phyloP scores from a whole-genome alignment of 106 monocot genomes.

The Xerophyta viscosa region DNA sequence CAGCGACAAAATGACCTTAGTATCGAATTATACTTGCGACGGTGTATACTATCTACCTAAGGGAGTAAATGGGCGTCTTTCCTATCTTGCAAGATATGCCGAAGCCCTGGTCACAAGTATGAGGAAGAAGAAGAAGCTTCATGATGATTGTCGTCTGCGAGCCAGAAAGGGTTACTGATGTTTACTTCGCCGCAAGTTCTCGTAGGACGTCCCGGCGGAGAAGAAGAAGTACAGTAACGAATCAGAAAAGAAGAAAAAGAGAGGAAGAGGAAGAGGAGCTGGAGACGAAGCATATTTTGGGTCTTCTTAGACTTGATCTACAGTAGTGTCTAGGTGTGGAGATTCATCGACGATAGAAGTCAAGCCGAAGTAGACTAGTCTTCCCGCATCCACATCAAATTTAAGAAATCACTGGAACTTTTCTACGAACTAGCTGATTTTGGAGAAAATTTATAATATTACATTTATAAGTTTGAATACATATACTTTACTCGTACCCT shows the following conservation, averaged over 20 bases:
- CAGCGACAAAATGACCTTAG: neutral
- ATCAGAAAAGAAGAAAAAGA: neutral
- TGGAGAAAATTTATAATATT: no score
- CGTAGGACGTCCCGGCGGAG: neutral
- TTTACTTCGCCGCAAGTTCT: neutral
- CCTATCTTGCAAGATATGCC: neutral
- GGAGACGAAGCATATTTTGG: no score
- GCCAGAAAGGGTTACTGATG: constrained; percentile 17
- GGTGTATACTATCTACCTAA: neutral
- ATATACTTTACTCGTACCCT: no score
- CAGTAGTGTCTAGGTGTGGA: no score
- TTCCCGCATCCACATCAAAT: no score
- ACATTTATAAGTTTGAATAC: no score
- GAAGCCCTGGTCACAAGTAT: constrained; percentile 17
- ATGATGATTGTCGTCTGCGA: neutral
- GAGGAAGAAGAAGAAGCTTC: neutral
- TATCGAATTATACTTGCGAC: constrained; percentile 1
- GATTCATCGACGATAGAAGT: no score
- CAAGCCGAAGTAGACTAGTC: no score
- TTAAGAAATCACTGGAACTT: no score
- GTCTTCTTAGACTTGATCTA: no score
- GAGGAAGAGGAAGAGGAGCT: neutral
- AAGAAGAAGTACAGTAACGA: neutral
- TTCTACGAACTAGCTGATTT: no score
- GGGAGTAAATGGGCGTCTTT: neutral